Conservation (phyloP, 1,284 basidiomycete species). For the Melampsora americana region DNA sequence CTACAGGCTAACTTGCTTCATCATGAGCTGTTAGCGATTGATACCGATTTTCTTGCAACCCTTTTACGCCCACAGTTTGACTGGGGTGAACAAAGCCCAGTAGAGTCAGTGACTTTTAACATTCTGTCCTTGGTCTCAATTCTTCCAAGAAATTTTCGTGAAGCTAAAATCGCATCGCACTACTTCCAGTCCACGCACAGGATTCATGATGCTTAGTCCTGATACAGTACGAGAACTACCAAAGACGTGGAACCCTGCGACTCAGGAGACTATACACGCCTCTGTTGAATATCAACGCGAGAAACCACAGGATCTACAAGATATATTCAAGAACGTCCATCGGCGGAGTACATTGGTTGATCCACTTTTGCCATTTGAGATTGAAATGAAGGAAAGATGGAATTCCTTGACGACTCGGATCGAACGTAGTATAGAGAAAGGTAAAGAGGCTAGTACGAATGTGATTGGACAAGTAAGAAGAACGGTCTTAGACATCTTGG, state of each 20-base stretch:
- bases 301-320: slow-evolving; percentile 12
- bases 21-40: slow-evolving; percentile 34
- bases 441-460: background rate
- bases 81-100: slow-evolving; percentile 28
- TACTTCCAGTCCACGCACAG: slow-evolving; percentile 21
- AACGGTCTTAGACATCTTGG: background rate
- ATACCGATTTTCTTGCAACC: slow-evolving; percentile 23
- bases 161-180: background rate
- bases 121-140: background rate
- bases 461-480: background rate
- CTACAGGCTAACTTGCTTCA: slow-evolving; percentile 35
- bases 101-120: slow-evolving; percentile 25
- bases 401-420: slow-evolving; percentile 7
- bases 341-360: slow-evolving; percentile 13
- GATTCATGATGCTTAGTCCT: slow-evolving; percentile 14
- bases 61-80: slow-evolving; percentile 14
- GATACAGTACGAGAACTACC: slow-evolving; percentile 34
- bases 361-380: slow-evolving; percentile 27
- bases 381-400: slow-evolving; percentile 22
- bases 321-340: slow-evolving; percentile 11
- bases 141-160: background rate
- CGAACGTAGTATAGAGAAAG: background rate
- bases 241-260: slow-evolving; percentile 3
- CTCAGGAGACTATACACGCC: slow-evolving; percentile 37
- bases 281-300: slow-evolving; percentile 30